Conservation (phyloP, 139 green algal genomes). For the Haematococcus sp. region DNA sequence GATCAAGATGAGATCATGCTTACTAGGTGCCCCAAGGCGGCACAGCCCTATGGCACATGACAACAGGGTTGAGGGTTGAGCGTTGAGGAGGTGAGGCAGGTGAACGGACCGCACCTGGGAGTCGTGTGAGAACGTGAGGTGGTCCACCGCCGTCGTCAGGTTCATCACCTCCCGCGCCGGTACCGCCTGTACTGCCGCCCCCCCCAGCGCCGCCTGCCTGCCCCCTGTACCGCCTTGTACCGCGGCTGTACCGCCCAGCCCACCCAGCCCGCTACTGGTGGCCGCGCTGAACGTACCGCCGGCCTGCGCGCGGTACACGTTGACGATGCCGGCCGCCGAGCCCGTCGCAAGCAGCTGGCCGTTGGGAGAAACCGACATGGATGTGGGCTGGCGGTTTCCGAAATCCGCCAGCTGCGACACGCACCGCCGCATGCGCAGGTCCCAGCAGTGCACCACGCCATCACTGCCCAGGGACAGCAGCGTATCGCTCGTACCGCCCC, state of each 20-base stretch:
- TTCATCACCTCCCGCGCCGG: slow-evolving; percentile 65
- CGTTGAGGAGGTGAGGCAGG: too few relatives aligned
- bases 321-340: slow-evolving; percentile 77
- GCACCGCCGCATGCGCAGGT: slow-evolving; percentile 85
- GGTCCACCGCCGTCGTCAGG: slow-evolving; percentile 83
- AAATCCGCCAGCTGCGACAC: slow-evolving; percentile 68
- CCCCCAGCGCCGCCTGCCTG: too few relatives aligned
- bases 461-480: slow-evolving; percentile 50
- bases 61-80: too few relatives aligned
- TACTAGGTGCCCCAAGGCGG: too few relatives aligned
- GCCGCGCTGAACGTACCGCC: background rate
- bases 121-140: slow-evolving; percentile 81
- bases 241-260: too few relatives aligned
- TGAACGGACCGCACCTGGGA: slow-evolving; percentile 53
- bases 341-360: slow-evolving; percentile 67
- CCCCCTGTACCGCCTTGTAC: too few relatives aligned
- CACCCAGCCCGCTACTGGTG: background rate
- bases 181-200: too few relatives aligned
- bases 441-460: slow-evolving; percentile 88
- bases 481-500: too few relatives aligned
- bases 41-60: too few relatives aligned
- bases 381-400: slow-evolving; percentile 47
- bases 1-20: too few relatives aligned
- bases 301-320: slow-evolving; percentile 72
- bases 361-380: slow-evolving; percentile 60